Evolutionary conservation across 1,284 basidiomycete species (phyloP), one percentile per base, ranked within the genome.

Genomic region (Apiotrichum porosum): DNA sequence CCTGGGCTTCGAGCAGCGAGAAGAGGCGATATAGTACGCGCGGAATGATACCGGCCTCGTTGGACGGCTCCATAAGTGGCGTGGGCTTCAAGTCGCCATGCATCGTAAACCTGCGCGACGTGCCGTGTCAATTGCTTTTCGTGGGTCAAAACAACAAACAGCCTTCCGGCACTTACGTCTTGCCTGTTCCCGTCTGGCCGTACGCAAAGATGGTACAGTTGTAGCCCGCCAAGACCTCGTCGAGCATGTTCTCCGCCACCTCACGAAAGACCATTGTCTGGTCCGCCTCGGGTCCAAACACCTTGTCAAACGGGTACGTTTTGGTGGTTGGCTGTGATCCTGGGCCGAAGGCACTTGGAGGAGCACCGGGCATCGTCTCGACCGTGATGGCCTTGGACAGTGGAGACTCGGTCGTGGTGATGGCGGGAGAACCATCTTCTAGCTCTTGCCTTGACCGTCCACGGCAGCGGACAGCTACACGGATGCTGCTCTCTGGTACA

Each of bases 121-220:
- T 41, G n/a, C n/a, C n/a, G n/a, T 12, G 31, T 42, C 37, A 53
- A 39, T 38, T 38, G 34, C 37, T 30, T 15, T 19, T 13, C n/a
- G 13, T n/a, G n/a, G n/a, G n/a, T n/a, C n/a, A n/a, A n/a, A n/a
- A n/a, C n/a, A n/a, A n/a, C n/a, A 8, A 44, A 43, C 24, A 24
- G 40, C 41, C 26, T 12, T 28, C 6, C 26, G n/a, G 3, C 12
- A 77, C 87, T 65, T 65, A 95, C 85, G 95, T 98, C 77, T 99
- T 99, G 15, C 95, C 95, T 0, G 95, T 97, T 6, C 95, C 95
- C 0, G 95, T 99, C 72, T 98, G 95, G 3, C 95, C 95, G 66
- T 99, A 99, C 3, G 94, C 94, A 75, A 98, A 98, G 30, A 98
- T 79, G 0, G 95, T 98, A 68, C 95, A 98, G 66, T 98, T 98